phyloP scores from a whole-genome alignment of 2,329 filamentous ascomycete genomes.

The Pseudocercospora cruenta region DNA sequence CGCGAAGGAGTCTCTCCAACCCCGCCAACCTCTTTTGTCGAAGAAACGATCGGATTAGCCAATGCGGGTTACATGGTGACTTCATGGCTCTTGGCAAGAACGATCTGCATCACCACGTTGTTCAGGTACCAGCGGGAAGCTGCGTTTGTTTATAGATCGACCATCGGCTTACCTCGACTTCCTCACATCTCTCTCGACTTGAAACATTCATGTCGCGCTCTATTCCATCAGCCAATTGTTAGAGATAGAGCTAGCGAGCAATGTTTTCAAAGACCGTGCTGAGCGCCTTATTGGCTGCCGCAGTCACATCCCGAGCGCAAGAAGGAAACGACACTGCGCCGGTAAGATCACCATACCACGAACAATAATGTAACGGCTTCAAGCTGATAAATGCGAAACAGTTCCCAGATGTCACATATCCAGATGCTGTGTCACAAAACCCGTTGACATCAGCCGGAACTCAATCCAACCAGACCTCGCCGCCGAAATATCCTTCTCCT shows the following conservation, averaged over 20 bases:
- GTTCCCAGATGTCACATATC: constrained; percentile 23
- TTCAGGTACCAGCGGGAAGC: not conserved
- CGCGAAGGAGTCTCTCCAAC: not conserved
- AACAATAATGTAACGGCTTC: not conserved
- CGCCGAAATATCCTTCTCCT: constrained; percentile 80
- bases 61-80: not conserved
- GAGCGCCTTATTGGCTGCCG: constrained; percentile 16
- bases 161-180: not conserved
- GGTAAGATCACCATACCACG: not conserved
- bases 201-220: not conserved
- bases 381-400: not conserved
- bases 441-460: constrained; percentile 35
- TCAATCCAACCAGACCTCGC: constrained; percentile 48
- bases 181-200: not conserved
- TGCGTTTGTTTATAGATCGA: not conserved
- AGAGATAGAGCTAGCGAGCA: not conserved
- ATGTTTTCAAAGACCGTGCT: constrained; percentile 19
- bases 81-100: constrained; percentile 1
- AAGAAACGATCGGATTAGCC: not conserved
- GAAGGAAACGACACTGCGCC: constrained; percentile 25
- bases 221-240: not conserved
- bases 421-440: constrained; percentile 21
- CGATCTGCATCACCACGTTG: not conserved
- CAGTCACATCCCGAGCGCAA: constrained; percentile 12
- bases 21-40: not conserved